A percentile compares a stretch with the other conserved stretches of the same genome.
These are phyloP conservation scores for Hymenochaete sp. DNA, from an alignment of 1,284 basidiomycete genomes.

Conservation along the genomic window DNA sequence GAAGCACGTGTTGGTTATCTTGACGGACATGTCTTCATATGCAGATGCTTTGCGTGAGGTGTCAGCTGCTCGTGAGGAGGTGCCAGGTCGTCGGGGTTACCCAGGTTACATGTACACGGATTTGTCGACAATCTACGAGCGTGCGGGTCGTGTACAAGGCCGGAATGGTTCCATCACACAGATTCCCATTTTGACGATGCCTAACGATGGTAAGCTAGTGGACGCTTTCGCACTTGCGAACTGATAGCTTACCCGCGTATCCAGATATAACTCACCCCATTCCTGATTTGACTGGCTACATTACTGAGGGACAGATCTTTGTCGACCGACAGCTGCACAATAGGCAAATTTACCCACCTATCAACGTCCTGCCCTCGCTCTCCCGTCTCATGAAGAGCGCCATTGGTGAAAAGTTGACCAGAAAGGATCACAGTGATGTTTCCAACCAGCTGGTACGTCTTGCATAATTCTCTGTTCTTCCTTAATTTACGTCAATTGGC, in stretches of 20 bases:
- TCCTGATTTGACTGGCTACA: slow-evolving; percentile 98
- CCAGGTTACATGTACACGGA: slow-evolving; percentile 99
- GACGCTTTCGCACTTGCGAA: slow-evolving; percentile 13
- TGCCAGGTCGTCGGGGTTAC: slow-evolving; percentile 98
- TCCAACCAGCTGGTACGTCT: slow-evolving; percentile 85
- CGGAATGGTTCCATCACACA: slow-evolving; percentile 99
- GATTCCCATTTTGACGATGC: slow-evolving; percentile 99
- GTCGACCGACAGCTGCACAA: slow-evolving; percentile 94
- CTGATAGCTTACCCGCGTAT: slow-evolving; percentile 1
- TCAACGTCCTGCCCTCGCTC: slow-evolving; percentile 97
- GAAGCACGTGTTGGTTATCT: slow-evolving; percentile 98
- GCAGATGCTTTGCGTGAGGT: slow-evolving; percentile 97
- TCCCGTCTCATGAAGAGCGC: slow-evolving; percentile 99
- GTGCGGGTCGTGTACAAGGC: slow-evolving; percentile 96
- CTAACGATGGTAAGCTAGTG: slow-evolving; percentile 80
- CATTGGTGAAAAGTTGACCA: slow-evolving; percentile 94
- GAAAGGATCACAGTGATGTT: slow-evolving; percentile 98
- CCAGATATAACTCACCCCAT: slow-evolving; percentile 99
- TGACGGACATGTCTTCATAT: slow-evolving; percentile 99
- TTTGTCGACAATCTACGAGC: slow-evolving; percentile 98
- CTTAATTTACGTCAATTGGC: neutral
- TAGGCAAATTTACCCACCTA: slow-evolving; percentile 97
- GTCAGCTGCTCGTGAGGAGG: slow-evolving; percentile 98
- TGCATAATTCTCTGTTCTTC: neutral
- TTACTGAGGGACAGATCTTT: slow-evolving; percentile 98